These are phyloP conservation scores for Pythium rhizo-oryzae DNA, from an alignment of 352 stramenopile genomes.

Conservation along the genomic window DNA sequence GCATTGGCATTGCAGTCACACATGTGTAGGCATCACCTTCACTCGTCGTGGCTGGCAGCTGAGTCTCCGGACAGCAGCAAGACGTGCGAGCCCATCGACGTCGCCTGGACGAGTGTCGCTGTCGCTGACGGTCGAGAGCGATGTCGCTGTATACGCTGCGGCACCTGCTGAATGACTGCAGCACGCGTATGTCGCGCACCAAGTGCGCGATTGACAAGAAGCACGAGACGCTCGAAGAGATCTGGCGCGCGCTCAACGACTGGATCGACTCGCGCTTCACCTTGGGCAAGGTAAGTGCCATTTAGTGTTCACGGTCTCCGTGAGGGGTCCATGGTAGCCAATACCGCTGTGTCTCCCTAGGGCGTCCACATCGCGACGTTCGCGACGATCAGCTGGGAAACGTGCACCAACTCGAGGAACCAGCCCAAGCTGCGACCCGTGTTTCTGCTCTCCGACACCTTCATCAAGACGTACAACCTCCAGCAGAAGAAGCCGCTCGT, in stretches of 20 bases:
- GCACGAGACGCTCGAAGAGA: slow-evolving; percentile 68
- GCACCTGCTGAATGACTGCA: slow-evolving; percentile 76
- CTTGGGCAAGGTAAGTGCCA: slow-evolving; percentile 51
- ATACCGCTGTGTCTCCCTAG: slow-evolving; percentile 19
- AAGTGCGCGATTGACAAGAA: slow-evolving; percentile 61
- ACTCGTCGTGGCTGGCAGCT: not conserved
- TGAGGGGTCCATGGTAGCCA: not conserved
- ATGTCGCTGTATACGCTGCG: slow-evolving; percentile 83
- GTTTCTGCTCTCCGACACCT: slow-evolving; percentile 73
- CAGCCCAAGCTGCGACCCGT: slow-evolving; percentile 56
- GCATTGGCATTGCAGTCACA: not conserved
- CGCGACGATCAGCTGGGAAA: slow-evolving; percentile 71
- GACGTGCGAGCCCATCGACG: not conserved
- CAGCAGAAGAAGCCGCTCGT: slow-evolving; percentile 44
- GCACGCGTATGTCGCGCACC: slow-evolving; percentile 55
- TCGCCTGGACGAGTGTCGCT: not conserved
- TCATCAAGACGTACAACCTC: slow-evolving; percentile 63
- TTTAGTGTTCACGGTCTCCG: not conserved
- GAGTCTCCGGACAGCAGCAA: not conserved
- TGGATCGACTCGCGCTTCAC: slow-evolving; percentile 78
- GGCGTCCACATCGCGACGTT: slow-evolving; percentile 80
- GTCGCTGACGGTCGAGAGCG: not conserved
- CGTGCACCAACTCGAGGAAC: slow-evolving; percentile 58
- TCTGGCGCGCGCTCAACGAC: slow-evolving; percentile 75
- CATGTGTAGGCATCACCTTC: not conserved